Evolutionary conservation across 106 monocot species (phyloP), one percentile per base, ranked within the genome.

Genomic region (Apostasia ramifera): DNA sequence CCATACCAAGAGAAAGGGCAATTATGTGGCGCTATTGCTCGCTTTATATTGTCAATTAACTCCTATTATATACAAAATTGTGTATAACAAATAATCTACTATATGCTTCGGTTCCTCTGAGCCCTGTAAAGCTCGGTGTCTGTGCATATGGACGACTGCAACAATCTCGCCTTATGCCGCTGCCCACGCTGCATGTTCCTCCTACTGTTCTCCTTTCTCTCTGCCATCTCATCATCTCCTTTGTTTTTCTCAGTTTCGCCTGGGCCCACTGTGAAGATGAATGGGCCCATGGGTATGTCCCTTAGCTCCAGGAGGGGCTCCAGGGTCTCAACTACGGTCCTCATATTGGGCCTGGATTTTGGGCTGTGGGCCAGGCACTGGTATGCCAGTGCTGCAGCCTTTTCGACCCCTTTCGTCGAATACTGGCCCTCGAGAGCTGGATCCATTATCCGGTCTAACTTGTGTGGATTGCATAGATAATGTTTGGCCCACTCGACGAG

Each of bases 401-500:
- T 77, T 52, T 80, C 80, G 10, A 85, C 77, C 0, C 79, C 82
- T 7, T 60, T 64, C 12, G 51, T n/a, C 40, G 89, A 89, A 80
- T 82, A 89, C 70, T 80, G 77, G 0, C 82, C 89, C 1, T 85
- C 80, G 2, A 89, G 68, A 9, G 47, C 61, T 2, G 73, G 80
- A 70, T 89, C 89, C 77, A 89, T 85, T 4, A 89, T 65, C 6
- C 85, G 60, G 53, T 42, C 39, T 1, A 85, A 68, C 61, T 69
- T 76, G 40, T 66, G 61, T 1, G 81, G 58, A 51, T 85, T 66
- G 9, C 67, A 77, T 4, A 85, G 54, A 61, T 51, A 77, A 0
- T 71, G 79, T 58, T 67, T 76, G 2, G 89, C 85, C 82, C 82
- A 89, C 10, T 89, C 89, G 37, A 89, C 85, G 8, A 89, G 82